Conservation (phyloP, 306 rosid species). For the Castanea mollissima region DNA sequence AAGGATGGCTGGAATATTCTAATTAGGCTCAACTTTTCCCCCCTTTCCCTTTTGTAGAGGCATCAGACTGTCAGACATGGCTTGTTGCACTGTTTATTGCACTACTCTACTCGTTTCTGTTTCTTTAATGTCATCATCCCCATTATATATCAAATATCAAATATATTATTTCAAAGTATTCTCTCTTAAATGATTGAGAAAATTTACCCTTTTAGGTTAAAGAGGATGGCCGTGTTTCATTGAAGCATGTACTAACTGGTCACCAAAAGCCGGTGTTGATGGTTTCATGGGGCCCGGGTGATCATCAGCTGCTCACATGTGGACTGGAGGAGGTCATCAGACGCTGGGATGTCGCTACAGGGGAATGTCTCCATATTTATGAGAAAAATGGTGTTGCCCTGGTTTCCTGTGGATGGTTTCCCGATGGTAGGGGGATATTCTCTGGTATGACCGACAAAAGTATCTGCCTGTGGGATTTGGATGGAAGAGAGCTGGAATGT, state of each 20-base stretch:
- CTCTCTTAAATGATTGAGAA: not conserved
- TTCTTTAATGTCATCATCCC: not conserved
- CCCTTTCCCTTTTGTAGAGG: not conserved
- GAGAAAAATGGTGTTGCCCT: conserved; percentile 68
- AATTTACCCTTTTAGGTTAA: conserved; percentile 50
- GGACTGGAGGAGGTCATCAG: conserved; percentile 88
- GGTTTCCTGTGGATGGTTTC: conserved; percentile 91
- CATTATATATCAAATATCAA: not conserved
- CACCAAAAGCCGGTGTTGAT: conserved; percentile 78
- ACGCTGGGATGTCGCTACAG: conserved; percentile 88
- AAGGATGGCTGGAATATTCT: too few species aligned
- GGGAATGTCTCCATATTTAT: conserved; percentile 82
- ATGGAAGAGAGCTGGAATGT: conserved; percentile 91
- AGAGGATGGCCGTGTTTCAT: conserved; percentile 41
- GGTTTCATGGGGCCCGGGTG: conserved; percentile 92
- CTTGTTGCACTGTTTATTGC: not conserved
- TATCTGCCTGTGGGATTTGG: conserved; percentile 92
- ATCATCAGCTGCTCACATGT: conserved; percentile 83
- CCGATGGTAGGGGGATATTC: conserved; percentile 76
- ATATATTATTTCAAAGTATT: not conserved
- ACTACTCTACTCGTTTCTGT: not conserved
- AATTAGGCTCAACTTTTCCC: too few species aligned
- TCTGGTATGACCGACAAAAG: conserved; percentile 87
- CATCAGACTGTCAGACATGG: not conserved
- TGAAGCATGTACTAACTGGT: conserved; percentile 80